Evolutionary conservation across 768 basidiomycete species (phyloP).

Genomic region (Kwoniella bestiolae): DNA sequence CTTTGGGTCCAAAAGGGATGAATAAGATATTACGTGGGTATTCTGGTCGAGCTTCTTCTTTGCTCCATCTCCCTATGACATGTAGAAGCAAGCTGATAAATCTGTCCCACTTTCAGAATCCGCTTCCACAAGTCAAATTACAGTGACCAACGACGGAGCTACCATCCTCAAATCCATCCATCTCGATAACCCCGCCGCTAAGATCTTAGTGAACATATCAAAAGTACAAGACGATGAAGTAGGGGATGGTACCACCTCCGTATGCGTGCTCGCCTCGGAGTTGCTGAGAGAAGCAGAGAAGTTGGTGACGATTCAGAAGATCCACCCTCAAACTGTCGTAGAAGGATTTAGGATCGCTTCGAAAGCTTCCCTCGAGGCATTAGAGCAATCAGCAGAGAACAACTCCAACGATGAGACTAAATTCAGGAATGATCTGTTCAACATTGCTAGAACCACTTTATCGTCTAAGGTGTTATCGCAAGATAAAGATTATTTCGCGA

Average conservation of each 20-base stretch:
- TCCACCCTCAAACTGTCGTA: constrained; percentile 97
- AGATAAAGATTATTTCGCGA: constrained; percentile 97
- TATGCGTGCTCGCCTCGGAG: constrained; percentile 90
- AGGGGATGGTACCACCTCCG: constrained; percentile 71
- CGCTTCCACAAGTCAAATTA: constrained; percentile 83
- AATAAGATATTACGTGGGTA: constrained; percentile 87
- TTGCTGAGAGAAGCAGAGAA: constrained; percentile 93
- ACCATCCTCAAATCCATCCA: constrained; percentile 97
- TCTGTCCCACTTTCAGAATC: constrained; percentile 43
- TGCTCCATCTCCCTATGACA: neutral
- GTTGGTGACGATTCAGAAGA: constrained; percentile 78
- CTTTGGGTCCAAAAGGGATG: constrained; percentile 98
- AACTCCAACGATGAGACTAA: constrained; percentile 71
- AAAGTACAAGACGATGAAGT: constrained; percentile 99
- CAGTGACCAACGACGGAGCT: constrained; percentile 97
- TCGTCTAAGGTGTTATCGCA: constrained; percentile 95
- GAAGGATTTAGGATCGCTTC: constrained; percentile 96
- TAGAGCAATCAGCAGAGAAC: constrained; percentile 81
- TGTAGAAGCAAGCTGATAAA: neutral
- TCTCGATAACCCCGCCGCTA: constrained; percentile 97
- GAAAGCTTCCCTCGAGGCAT: constrained; percentile 76
- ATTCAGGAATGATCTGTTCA: constrained; percentile 90
- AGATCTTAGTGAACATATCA: constrained; percentile 98
- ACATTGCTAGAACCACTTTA: constrained; percentile 93
- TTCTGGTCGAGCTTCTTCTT: neutral